These are phyloP conservation scores for Saksenaea oblongispora DNA, from an alignment of 371 early-diverging fungal species.

Conservation along the genomic window DNA sequence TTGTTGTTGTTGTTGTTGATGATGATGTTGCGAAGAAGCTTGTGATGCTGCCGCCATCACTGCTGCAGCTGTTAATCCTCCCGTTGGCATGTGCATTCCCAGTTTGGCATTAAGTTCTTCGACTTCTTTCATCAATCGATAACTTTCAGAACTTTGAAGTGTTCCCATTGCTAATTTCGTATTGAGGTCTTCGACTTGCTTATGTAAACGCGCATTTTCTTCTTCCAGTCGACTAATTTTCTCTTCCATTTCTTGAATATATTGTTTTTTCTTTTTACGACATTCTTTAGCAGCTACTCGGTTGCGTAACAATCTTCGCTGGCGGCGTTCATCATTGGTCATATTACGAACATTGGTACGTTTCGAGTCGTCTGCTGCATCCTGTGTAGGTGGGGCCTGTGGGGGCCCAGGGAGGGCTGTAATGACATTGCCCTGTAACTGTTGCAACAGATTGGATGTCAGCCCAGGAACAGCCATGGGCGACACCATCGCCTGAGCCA, in stretches of 20 bases:
- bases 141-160: conserved; percentile 61
- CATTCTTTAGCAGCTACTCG: conserved; percentile 83
- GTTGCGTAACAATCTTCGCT: conserved; percentile 76
- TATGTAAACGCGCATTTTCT: conserved; percentile 61
- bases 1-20: conserved; percentile 14
- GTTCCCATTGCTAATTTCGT: conserved; percentile 63
- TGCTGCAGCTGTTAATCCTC: conserved; percentile 26
- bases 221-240: conserved; percentile 62
- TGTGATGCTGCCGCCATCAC: conserved; percentile 26
- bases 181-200: conserved; percentile 69
- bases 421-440: conserved; percentile 41
- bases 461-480: conserved; percentile 46
- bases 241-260: conserved; percentile 73
- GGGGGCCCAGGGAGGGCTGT: conserved; percentile 52
- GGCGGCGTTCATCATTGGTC: conserved; percentile 74
- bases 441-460: conserved; percentile 28
- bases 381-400: neutral
- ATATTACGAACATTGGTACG: conserved; percentile 31
- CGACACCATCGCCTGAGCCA: conserved; percentile 56
- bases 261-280: conserved; percentile 81
- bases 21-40: conserved; percentile 6
- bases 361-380: neutral
- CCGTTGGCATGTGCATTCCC: conserved; percentile 42
- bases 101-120: conserved; percentile 73
- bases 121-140: conserved; percentile 63